Evolutionary conservation across 768 basidiomycete species (phyloP).

Genomic region (Pisolithus tinctorius): DNA sequence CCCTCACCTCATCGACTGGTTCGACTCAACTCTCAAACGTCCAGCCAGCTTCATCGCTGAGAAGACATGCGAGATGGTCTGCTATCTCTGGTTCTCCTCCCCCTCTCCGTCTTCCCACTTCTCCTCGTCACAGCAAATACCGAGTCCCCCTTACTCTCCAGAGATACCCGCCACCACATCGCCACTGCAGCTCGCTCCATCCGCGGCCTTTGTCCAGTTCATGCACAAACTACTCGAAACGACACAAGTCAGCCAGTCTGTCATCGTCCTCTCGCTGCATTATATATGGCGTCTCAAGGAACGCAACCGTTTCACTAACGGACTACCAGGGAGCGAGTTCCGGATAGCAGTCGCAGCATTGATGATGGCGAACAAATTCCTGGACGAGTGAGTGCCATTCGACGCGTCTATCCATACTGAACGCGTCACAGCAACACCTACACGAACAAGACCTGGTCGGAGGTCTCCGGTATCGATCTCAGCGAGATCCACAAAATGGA

Average conservation of each 20-base stretch:
- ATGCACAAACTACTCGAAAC: slow-evolving; percentile 91
- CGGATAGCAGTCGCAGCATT: slow-evolving; percentile 83
- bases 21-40: slow-evolving; percentile 56
- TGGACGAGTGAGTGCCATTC: slow-evolving; percentile 72
- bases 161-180: slow-evolving; percentile 35
- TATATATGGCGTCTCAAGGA: slow-evolving; percentile 85
- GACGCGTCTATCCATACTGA: background rate
- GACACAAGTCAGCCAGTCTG: slow-evolving; percentile 91
- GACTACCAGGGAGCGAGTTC: slow-evolving; percentile 79
- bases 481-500: slow-evolving; percentile 90
- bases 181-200: slow-evolving; percentile 70
- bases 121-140: slow-evolving; percentile 26
- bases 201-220: slow-evolving; percentile 71
- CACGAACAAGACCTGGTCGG: slow-evolving; percentile 96
- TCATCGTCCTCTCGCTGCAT: slow-evolving; percentile 84
- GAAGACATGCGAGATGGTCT: slow-evolving; percentile 91
- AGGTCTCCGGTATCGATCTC: slow-evolving; percentile 82
- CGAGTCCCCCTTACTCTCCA: slow-evolving; percentile 36
- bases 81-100: slow-evolving; percentile 84
- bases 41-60: slow-evolving; percentile 74
- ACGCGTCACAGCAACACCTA: slow-evolving; percentile 73
- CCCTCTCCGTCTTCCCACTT: slow-evolving; percentile 24
- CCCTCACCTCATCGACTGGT: slow-evolving; percentile 56
- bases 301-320: slow-evolving; percentile 61
- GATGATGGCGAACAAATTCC: slow-evolving; percentile 97